A percentile compares a stretch with the other conserved stretches of the same genome.
Conservation (phyloP, 108 stramenopile genomes). For the Cyclotella choctawhatcheeana region DNA sequence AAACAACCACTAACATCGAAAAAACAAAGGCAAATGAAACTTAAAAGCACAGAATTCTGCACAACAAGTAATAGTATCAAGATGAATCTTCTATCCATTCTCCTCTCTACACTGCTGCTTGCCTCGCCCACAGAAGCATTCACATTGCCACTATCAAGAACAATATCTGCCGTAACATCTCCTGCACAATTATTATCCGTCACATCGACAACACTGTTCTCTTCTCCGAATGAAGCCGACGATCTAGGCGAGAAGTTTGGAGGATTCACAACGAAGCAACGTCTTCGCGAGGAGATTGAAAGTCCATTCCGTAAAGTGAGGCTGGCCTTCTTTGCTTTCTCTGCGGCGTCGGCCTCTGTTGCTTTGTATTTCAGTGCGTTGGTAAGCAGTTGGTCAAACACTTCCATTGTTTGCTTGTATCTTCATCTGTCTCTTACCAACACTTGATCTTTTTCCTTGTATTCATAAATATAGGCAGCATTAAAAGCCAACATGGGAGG, state of each 20-base stretch:
- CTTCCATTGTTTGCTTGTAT: background rate
- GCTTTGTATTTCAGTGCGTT: conserved; percentile 79
- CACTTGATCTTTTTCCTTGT: too few species aligned
- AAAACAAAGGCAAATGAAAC: too few species aligned
- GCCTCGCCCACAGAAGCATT: background rate
- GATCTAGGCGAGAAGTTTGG: conserved; percentile 57
- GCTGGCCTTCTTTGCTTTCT: conserved; percentile 71
- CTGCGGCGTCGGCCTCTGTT: conserved; percentile 61
- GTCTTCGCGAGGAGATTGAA: conserved; percentile 86
- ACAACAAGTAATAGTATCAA: too few species aligned
- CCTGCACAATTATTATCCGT: background rate
- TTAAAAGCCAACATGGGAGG: conserved; percentile 67
- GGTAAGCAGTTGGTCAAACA: conserved; percentile 5
- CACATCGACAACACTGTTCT: background rate
- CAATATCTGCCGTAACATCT: background rate
- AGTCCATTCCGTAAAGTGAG: conserved; percentile 87
- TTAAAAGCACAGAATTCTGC: too few species aligned
- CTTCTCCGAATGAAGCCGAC: conserved; percentile 19
- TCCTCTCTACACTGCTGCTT: background rate
- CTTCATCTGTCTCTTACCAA: background rate
- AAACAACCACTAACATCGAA: too few species aligned
- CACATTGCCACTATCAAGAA: too few species aligned
- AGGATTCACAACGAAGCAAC: conserved; percentile 88
- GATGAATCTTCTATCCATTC: too few species aligned
- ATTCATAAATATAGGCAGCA: conserved; percentile 23